These are phyloP conservation scores for Rasamsonia emersonii DNA, from an alignment of 2,329 filamentous ascomycete genomes.

Conservation along the genomic window DNA sequence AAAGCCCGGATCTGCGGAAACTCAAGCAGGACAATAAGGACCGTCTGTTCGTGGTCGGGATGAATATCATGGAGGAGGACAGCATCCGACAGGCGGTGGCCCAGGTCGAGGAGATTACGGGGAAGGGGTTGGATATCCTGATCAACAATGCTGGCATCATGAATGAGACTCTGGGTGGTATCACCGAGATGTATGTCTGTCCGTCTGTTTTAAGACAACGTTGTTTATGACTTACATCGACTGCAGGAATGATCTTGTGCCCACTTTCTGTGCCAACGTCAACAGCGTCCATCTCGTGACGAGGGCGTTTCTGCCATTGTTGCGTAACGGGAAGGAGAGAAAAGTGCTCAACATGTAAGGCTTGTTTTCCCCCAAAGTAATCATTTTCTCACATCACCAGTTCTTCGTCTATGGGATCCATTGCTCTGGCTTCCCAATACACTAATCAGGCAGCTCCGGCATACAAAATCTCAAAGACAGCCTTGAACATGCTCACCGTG, in stretches of 20 bases:
- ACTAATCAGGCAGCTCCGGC: conserved; percentile 20
- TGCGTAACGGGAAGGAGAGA: conserved; percentile 28
- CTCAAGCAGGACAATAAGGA: neutral
- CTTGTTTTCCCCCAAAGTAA: neutral
- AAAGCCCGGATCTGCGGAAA: neutral
- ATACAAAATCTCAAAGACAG: conserved; percentile 42
- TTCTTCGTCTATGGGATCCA: conserved; percentile 34
- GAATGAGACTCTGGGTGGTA: neutral
- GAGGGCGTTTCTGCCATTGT: conserved; percentile 24
- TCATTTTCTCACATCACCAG: conserved; percentile 15
- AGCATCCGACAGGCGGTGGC: conserved; percentile 1
- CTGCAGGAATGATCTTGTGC: conserved; percentile 11
- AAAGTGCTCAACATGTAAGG: conserved; percentile 35
- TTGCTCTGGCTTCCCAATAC: conserved; percentile 17
- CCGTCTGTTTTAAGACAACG: conserved; percentile 5
- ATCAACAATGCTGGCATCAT: conserved; percentile 7
- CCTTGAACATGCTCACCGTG: conserved; percentile 40
- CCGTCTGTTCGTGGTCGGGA: neutral
- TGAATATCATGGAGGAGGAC: conserved; percentile 1
- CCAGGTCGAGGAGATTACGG: neutral
- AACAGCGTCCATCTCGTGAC: conserved; percentile 29
- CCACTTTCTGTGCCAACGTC: conserved; percentile 34
- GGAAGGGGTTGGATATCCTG: too few relatives aligned
- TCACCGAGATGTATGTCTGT: conserved; percentile 1
- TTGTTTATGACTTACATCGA: neutral